Evolutionary conservation across 75 land plant species (phyloP).

Genomic region (Selaginella tamariscina): DNA sequence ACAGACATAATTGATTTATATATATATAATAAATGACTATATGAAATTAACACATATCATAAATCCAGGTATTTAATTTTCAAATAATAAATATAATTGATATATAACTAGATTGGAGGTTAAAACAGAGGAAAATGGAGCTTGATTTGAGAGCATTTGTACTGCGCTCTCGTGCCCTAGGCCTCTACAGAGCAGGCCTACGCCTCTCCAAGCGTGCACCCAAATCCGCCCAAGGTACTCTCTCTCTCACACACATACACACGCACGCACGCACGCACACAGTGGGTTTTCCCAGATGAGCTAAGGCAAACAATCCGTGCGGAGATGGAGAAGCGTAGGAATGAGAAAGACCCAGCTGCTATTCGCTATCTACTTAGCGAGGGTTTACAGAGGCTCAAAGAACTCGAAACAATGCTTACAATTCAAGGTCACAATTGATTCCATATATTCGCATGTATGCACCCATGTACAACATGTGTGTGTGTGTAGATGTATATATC

Average conservation of each 20-base stretch:
- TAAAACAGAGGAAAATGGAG: too few relatives aligned
- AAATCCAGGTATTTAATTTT: too few relatives aligned
- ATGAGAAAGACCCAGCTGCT: slow-evolving; percentile 41
- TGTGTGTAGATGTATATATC: too few relatives aligned
- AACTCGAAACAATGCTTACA: slow-evolving; percentile 56
- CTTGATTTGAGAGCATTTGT: not conserved
- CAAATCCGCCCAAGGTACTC: not conserved
- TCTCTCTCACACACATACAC: not conserved
- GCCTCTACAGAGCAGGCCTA: not conserved
- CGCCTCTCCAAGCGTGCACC: not conserved
- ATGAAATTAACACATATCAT: too few relatives aligned
- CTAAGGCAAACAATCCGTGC: slow-evolving; percentile 40
- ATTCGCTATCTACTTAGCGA: slow-evolving; percentile 67
- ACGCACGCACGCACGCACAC: not conserved
- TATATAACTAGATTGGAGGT: too few relatives aligned
- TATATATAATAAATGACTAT: too few relatives aligned
- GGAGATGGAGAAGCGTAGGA: slow-evolving; percentile 55
- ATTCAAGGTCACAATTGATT: slow-evolving; percentile 50
- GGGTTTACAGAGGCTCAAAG: slow-evolving; percentile 55
- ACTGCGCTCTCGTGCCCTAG: not conserved
- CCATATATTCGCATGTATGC: too few relatives aligned
- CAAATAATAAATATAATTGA: too few relatives aligned
- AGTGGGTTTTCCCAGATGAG: slow-evolving; percentile 33
- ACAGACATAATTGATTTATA: too few relatives aligned
- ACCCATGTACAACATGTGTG: too few relatives aligned